These are phyloP conservation scores for Psilocybe subaeruginosa DNA, from an alignment of 768 basidiomycete genomes.

Conservation along the genomic window DNA sequence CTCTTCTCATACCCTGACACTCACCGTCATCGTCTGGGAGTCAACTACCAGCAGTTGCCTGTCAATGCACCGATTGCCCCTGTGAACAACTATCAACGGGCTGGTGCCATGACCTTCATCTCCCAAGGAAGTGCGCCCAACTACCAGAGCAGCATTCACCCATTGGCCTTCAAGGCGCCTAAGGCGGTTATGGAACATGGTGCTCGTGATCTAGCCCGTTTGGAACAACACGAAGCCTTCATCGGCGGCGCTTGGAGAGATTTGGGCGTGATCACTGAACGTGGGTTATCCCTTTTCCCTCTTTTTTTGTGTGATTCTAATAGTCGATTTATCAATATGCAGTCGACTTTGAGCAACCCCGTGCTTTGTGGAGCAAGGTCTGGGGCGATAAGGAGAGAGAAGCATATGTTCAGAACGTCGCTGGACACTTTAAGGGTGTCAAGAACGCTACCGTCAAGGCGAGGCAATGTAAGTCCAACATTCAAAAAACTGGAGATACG, in stretches of 20 bases:
- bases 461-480: conserved; percentile 59
- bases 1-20: conserved; percentile 95
- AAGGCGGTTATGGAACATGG: conserved; percentile 47
- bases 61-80: conserved; percentile 80
- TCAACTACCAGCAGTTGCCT: conserved; percentile 85
- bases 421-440: conserved; percentile 61
- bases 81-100: conserved; percentile 91
- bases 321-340: neutral
- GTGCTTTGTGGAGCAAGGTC: conserved; percentile 69
- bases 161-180: conserved; percentile 63
- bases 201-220: conserved; percentile 41
- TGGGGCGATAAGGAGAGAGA: conserved; percentile 62
- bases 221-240: conserved; percentile 72
- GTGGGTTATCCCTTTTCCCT: conserved; percentile 44
- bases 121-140: conserved; percentile 87
- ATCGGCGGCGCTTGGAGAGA: conserved; percentile 70
- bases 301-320: neutral
- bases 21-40: conserved; percentile 81
- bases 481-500: neutral
- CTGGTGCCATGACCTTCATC: conserved; percentile 67
- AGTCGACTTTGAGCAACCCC: conserved; percentile 89
- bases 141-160: conserved; percentile 80
- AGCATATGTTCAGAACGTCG: conserved; percentile 69
- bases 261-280: conserved; percentile 76
- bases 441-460: conserved; percentile 64